A percentile compares a stretch with the other conserved stretches of the same genome.
These are phyloP conservation scores for Aspergillus oerlinghausenensis DNA, from an alignment of 2,329 filamentous ascomycete species.

Conservation along the genomic window DNA sequence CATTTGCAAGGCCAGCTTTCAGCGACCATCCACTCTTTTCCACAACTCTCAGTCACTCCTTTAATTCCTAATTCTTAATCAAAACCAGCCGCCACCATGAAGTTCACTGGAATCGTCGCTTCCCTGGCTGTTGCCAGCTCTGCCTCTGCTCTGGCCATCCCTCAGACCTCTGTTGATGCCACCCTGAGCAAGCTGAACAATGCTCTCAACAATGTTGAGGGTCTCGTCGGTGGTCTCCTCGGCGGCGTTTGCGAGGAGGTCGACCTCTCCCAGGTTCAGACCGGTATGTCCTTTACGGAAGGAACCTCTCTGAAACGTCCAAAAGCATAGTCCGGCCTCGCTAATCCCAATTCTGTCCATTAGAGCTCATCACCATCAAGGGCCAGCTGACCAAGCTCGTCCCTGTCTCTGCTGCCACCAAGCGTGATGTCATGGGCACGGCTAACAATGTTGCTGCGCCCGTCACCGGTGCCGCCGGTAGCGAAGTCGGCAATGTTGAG, in stretches of 20 bases:
- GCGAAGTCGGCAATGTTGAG: neutral
- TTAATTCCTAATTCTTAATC: conserved; percentile 11
- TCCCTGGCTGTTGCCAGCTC: conserved; percentile 29
- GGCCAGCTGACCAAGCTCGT: conserved; percentile 8
- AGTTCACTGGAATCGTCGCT: conserved; percentile 32
- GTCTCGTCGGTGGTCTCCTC: conserved; percentile 10
- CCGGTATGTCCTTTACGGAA: conserved; percentile 1
- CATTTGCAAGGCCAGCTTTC: conserved; percentile 8
- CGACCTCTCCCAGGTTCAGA: conserved; percentile 8
- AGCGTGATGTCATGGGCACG: conserved; percentile 7
- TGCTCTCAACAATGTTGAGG: conserved; percentile 16
- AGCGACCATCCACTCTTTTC: conserved; percentile 8
- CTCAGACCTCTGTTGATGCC: conserved; percentile 6
- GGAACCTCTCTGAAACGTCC: neutral
- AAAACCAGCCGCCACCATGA: conserved; percentile 25
- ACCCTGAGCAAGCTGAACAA: conserved; percentile 11
- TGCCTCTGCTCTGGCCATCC: conserved; percentile 27
- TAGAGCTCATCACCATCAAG: conserved; percentile 13
- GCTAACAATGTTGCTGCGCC: neutral
- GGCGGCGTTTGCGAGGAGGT: neutral
- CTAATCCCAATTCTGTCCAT: neutral
- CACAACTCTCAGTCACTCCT: conserved; percentile 17
- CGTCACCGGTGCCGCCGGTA: conserved; percentile 3
- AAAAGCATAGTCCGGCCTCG: neutral
- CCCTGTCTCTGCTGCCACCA: neutral